Evolutionary conservation across 176 grass and related monocot species (phyloP).

Genomic region (Cenchrus americanus): DNA sequence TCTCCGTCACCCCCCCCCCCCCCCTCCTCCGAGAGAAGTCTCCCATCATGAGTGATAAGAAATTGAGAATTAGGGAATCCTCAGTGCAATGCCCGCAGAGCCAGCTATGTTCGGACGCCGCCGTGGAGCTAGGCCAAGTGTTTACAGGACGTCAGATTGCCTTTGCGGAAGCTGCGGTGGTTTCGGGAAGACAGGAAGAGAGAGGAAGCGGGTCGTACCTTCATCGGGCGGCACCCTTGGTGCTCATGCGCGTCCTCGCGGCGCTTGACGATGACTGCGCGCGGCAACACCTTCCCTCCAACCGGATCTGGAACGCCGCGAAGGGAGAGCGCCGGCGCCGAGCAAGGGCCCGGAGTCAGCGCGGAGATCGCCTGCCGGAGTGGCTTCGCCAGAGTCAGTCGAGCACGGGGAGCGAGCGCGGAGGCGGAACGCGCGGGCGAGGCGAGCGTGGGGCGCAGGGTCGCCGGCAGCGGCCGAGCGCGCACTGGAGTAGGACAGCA

Average conservation of each 20-base stretch:
- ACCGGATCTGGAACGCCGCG: background rate
- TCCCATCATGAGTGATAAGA: background rate
- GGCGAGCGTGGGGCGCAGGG: background rate
- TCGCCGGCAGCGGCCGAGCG: background rate
- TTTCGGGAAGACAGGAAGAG: background rate
- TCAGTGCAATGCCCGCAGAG: background rate
- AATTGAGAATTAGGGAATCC: background rate
- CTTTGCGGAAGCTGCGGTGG: background rate
- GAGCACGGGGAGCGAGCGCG: background rate
- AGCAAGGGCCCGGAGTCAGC: background rate
- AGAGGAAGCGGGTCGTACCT: background rate
- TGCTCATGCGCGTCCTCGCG: background rate
- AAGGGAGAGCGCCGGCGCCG: background rate
- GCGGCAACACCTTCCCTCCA: background rate
- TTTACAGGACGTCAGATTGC: background rate
- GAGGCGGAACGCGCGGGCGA: background rate
- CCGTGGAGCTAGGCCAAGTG: background rate
- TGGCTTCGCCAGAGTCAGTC: too few relatives aligned
- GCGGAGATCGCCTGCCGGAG: background rate
- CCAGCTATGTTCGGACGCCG: too few relatives aligned
- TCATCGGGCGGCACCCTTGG: background rate
- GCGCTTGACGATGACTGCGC: background rate
- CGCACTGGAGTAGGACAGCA: background rate
- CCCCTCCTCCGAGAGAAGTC: too few relatives aligned
- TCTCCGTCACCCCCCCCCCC: too few relatives aligned